Evolutionary conservation across 2,329 filamentous ascomycete species (phyloP), one percentile per base, ranked within the genome.

Genomic region (Claviceps purpurea): DNA sequence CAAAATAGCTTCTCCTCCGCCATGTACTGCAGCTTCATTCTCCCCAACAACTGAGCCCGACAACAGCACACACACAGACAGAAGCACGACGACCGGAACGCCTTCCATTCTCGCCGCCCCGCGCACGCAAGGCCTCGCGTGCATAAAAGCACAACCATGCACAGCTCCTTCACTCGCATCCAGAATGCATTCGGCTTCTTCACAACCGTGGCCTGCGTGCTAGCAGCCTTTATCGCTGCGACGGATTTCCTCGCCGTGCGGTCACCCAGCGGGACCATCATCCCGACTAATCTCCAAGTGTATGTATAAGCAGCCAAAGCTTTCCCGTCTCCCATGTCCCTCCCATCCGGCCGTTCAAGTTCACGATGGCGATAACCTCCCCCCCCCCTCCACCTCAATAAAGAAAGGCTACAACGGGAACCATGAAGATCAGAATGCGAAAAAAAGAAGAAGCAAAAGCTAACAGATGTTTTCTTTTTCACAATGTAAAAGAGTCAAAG

Each of bases 151-250:
- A n/a, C 49, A 55, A 76, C 55, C 55, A 97, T 98, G 93, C 85
- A 96, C 71, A 94, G 88, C 64, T 80, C 85, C 47, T 71, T 95
- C 48, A 89, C 87, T 56, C 87, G 93, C 60, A 69, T 85, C 59
- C 93, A 98, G 70, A 91, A 89, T 72, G 84, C 89, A 67, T 98
- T 98, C 68, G 89, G 93, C 69, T 96, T 95, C 81, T 96, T 97
- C 76, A 97, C 93, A 18, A 94, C 89, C 26, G 89, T 96, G 57
- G 85, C 86, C 53, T 93, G 95, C 64, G 79, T 80, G 53, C 78
- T 96, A 51, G 90, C 82, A 50, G 79, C 78, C 51, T 72, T 94
- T 54, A 87, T 96, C 60, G 90, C 91, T 47, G 73, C 85, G 49
- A 90, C 89, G 41, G 88, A 90, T 61, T 68, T 95, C 61, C 70